phyloP scores from a whole-genome alignment of 1,139 yeast genomes.

The Magnusiomyces magnusii region DNA sequence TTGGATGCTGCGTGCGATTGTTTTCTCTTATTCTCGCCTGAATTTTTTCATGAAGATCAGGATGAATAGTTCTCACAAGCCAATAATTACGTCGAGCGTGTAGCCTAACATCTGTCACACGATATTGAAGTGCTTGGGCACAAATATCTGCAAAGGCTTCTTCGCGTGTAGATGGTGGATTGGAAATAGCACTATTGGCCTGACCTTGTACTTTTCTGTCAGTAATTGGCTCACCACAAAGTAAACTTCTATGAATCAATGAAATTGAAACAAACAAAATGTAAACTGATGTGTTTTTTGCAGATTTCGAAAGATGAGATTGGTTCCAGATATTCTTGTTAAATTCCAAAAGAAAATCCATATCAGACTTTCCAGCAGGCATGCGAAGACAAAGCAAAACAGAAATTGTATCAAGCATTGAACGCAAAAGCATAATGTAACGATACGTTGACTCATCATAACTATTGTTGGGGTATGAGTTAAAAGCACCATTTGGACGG shows the following conservation, averaged over 20 bases:
- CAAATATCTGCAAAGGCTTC: conserved; percentile 2
- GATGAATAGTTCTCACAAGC: conserved; percentile 6
- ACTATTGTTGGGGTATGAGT: background rate
- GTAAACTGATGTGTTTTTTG: conserved; percentile 4
- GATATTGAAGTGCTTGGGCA: conserved; percentile 6
- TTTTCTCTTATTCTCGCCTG: conserved; percentile 1
- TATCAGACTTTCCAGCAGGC: conserved; percentile 3
- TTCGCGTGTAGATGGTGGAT: background rate
- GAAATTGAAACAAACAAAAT: conserved; percentile 6
- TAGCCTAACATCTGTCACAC: conserved; percentile 7
- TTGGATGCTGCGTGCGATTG: background rate
- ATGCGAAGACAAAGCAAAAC: conserved; percentile 1
- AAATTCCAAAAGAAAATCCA: background rate
- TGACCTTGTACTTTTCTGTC: too few species aligned
- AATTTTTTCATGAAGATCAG: conserved; percentile 6
- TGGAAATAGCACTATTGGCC: background rate
- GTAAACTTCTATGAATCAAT: background rate
- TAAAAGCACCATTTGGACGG: background rate
- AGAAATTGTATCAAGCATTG: conserved; percentile 6
- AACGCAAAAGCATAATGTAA: conserved; percentile 6
- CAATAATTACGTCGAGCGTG: conserved; percentile 8
- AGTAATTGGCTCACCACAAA: background rate
- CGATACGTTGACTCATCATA: conserved; percentile 9
- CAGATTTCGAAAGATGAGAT: conserved; percentile 8
- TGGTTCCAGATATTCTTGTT: conserved; percentile 2